phyloP scores from a whole-genome alignment of 495 filamentous ascomycete genomes.

The Cladorrhinum samala region DNA sequence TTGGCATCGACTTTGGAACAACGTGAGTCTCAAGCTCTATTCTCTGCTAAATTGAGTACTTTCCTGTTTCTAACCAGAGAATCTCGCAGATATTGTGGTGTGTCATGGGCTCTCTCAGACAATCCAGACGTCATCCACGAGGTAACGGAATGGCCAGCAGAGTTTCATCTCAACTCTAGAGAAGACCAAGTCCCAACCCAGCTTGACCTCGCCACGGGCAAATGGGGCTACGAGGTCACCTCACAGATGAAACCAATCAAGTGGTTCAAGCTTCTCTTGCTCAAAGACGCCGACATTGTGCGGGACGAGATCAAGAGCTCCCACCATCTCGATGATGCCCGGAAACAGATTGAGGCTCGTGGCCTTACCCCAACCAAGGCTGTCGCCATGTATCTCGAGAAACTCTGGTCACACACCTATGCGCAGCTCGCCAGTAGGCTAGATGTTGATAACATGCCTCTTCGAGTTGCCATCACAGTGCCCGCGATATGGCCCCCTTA shows the following conservation, averaged over 20 bases:
- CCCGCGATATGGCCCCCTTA: slow-evolving; percentile 29
- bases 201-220: slow-evolving; percentile 10
- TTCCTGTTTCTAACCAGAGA: background rate
- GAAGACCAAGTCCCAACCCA: slow-evolving; percentile 22
- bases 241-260: slow-evolving; percentile 15
- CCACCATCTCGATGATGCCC: slow-evolving; percentile 6
- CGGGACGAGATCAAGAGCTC: slow-evolving; percentile 8
- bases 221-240: slow-evolving; percentile 23
- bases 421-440: slow-evolving; percentile 9
- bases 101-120: slow-evolving; percentile 17
- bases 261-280: slow-evolving; percentile 28
- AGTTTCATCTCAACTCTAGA: slow-evolving; percentile 2
- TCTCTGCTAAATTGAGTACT: background rate
- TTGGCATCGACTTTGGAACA: slow-evolving; percentile 28
- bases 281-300: slow-evolving; percentile 17
- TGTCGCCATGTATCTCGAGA: slow-evolving; percentile 14
- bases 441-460: slow-evolving; percentile 16
- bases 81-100: slow-evolving; percentile 19
- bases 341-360: slow-evolving; percentile 2
- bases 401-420: slow-evolving; percentile 21
- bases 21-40: slow-evolving; percentile 13
- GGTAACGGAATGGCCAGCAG: slow-evolving; percentile 18
- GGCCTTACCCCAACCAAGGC: slow-evolving; percentile 1
- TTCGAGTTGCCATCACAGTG: slow-evolving; percentile 25
- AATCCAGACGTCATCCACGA: slow-evolving; percentile 19